These are phyloP conservation scores for Furcasterigmium sp. DNA, from an alignment of 2,329 filamentous ascomycete species.

Conservation along the genomic window DNA sequence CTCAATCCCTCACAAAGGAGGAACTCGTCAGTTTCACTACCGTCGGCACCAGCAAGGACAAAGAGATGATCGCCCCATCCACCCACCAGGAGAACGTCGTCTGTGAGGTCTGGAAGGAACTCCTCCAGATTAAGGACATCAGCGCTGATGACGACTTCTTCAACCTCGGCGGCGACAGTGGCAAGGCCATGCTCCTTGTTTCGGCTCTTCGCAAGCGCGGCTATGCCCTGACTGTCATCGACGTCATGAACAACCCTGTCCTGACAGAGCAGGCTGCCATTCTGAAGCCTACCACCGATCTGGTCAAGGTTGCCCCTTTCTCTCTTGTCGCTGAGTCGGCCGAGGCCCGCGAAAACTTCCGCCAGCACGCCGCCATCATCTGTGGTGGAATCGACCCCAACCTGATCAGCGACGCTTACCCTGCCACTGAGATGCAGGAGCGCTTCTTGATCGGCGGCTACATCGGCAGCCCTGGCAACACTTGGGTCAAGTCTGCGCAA, in stretches of 20 bases:
- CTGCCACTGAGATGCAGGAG: slow-evolving; percentile 2
- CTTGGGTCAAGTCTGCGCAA: not conserved
- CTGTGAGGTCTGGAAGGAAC: slow-evolving; percentile 24
- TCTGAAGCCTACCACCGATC: not conserved
- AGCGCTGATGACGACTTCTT: slow-evolving; percentile 54
- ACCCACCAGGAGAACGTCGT: slow-evolving; percentile 1
- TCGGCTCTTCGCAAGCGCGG: not conserved
- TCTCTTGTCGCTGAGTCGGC: not conserved
- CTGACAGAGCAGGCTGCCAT: not conserved
- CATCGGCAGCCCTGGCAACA: not conserved
- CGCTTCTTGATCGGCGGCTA: not conserved
- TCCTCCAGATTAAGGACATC: slow-evolving; percentile 36
- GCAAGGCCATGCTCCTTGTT: slow-evolving; percentile 4
- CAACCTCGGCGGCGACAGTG: slow-evolving; percentile 48
- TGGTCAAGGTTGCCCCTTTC: not conserved
- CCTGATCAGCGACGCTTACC: not conserved
- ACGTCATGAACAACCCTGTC: slow-evolving; percentile 10
- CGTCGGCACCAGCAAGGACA: not conserved
- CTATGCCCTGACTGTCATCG: slow-evolving; percentile 7
- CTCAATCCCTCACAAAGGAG: not conserved
- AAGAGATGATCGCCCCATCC: not conserved
- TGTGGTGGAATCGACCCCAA: not conserved
- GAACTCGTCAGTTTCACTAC: not conserved
- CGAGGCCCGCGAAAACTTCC: not conserved
- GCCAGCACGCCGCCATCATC: not conserved